Conservation (phyloP, 208 protist genomes). For the Crithidia fasciculata region DNA sequence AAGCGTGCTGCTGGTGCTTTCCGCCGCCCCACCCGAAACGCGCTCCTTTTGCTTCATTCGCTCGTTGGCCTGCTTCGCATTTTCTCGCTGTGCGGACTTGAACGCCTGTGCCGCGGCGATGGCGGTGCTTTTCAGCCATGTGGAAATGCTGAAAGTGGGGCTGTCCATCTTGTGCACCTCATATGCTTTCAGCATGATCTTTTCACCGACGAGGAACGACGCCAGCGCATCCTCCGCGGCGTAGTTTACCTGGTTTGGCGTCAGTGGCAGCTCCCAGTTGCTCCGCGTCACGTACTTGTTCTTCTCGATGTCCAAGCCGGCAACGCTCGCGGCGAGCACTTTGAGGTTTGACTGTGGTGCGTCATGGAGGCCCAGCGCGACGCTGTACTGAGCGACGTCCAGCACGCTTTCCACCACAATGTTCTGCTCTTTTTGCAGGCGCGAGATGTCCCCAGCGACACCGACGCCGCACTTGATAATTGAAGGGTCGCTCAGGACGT, state of each 20-base stretch:
- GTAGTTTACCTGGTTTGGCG: constrained; percentile 36
- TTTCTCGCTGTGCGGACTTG: constrained; percentile 30
- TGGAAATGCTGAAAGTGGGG: constrained; percentile 8
- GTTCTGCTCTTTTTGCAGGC: constrained; percentile 41
- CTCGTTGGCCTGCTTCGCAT: neutral
- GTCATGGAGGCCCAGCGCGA: constrained; percentile 22
- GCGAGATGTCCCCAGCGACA: constrained; percentile 42
- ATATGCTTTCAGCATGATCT: constrained; percentile 30
- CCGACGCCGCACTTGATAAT: constrained; percentile 67
- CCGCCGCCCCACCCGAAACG: neutral
- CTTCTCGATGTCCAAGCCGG: constrained; percentile 40
- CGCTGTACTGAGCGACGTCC: constrained; percentile 47
- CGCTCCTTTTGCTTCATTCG: neutral
- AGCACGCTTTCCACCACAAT: constrained; percentile 34
- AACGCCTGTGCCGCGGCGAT: constrained; percentile 18
- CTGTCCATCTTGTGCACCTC: neutral
- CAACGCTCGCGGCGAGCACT: constrained; percentile 31
- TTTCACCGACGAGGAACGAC: constrained; percentile 42
- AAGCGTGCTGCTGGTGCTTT: neutral
- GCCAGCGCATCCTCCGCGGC: constrained; percentile 64
- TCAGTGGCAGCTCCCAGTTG: constrained; percentile 67
- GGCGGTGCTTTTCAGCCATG: constrained; percentile 28
- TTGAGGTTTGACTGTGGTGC: constrained; percentile 35
- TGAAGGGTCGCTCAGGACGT: constrained; percentile 28
- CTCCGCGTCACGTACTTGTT: constrained; percentile 41